These are phyloP conservation scores for Phytophthora colocasiae DNA, from an alignment of 352 stramenopile species.

Conservation along the genomic window DNA sequence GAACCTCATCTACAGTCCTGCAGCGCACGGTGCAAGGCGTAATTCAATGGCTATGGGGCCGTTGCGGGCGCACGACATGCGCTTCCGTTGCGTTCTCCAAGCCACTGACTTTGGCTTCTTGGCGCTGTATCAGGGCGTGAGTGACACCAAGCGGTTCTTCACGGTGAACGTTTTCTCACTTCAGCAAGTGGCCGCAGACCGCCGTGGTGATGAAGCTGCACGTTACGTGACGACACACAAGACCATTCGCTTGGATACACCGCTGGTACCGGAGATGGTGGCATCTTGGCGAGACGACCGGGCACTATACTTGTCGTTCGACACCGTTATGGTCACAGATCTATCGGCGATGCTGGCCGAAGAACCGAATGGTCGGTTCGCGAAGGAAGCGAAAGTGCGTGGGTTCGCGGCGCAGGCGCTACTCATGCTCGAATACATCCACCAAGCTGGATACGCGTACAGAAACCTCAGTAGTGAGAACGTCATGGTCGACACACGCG, in stretches of 20 bases:
- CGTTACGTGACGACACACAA: constrained; percentile 75
- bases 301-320: constrained; percentile 85
- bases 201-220: constrained; percentile 74
- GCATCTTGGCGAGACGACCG: constrained; percentile 81
- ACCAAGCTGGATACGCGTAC: constrained; percentile 82
- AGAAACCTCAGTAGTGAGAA: constrained; percentile 89
- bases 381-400: constrained; percentile 56
- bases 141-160: constrained; percentile 67
- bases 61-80: constrained; percentile 64
- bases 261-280: constrained; percentile 75
- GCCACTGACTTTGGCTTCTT: constrained; percentile 81
- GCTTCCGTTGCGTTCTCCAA: constrained; percentile 77
- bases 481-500: constrained; percentile 80
- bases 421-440: constrained; percentile 87
- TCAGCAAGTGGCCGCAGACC: constrained; percentile 70
- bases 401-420: constrained; percentile 76
- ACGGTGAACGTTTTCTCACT: constrained; percentile 85
- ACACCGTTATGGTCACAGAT: constrained; percentile 74
- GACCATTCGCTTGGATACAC: constrained; percentile 74
- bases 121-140: constrained; percentile 72
- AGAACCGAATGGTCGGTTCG: constrained; percentile 58
- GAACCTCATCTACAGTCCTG: constrained; percentile 79
- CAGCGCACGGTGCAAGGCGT: constrained; percentile 38
- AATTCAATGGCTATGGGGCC: constrained; percentile 58
- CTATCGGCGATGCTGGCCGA: constrained; percentile 68